A percentile compares a stretch with the other conserved stretches of the same genome.
These are phyloP conservation scores for Coix lacrymajobi DNA, from an alignment of 176 grass and related monocot genomes.

Conservation along the genomic window DNA sequence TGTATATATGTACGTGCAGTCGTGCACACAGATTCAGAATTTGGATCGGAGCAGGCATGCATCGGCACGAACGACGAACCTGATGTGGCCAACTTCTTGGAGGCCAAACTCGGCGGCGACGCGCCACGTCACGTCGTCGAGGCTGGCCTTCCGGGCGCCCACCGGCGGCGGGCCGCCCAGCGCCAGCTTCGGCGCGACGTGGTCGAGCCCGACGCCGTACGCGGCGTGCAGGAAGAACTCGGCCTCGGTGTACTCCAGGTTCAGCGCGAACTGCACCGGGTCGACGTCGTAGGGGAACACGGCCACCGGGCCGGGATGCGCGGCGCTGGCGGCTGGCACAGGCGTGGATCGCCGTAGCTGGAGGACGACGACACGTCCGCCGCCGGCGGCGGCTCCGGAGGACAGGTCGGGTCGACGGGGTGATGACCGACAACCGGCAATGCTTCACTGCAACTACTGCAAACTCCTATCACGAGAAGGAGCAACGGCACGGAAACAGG, in stretches of 20 bases:
- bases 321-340: constrained; percentile 2
- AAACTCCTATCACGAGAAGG: neutral
- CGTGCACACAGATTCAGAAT: no score
- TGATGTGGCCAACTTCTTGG: constrained; percentile 73
- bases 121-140: constrained; percentile 41
- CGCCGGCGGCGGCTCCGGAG: neutral
- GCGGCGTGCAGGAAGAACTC: constrained; percentile 65
- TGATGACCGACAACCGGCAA: neutral
- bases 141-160: constrained; percentile 56
- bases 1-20: neutral
- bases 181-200: constrained; percentile 48
- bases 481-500: neutral
- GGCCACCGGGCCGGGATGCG: neutral
- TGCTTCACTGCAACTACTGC: neutral
- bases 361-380: neutral
- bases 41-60: no score
- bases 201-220: constrained; percentile 56
- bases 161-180: constrained; percentile 60
- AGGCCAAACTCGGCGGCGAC: constrained; percentile 61
- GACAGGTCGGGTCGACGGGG: constrained; percentile 12
- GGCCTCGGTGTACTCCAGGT: constrained; percentile 66
- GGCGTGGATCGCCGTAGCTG: neutral
- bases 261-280: constrained; percentile 63
- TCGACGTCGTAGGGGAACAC: constrained; percentile 61
- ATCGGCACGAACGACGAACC: constrained; percentile 2